Evolutionary conservation across 495 filamentous ascomycete genomes (phyloP).

Genomic region (Penicillium bialowiezense): DNA sequence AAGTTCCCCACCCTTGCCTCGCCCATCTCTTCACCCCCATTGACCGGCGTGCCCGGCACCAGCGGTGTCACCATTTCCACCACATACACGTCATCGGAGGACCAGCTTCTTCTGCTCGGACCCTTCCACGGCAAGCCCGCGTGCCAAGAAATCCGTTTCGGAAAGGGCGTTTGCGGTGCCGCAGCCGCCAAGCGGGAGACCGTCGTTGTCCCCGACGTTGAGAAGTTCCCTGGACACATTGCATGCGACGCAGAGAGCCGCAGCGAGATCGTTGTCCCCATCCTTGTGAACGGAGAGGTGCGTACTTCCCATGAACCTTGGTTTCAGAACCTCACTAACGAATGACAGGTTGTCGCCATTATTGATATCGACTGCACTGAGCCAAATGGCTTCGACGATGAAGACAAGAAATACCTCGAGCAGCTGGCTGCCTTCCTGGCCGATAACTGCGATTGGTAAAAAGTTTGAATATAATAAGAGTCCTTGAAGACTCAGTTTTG

Average conservation of each 20-base stretch:
- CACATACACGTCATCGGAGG: slow-evolving; percentile 21
- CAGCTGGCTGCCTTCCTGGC: slow-evolving; percentile 63
- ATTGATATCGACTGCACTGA: slow-evolving; percentile 85
- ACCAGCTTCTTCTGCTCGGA: slow-evolving; percentile 64
- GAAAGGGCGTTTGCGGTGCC: slow-evolving; percentile 78
- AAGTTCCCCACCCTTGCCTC: slow-evolving; percentile 40
- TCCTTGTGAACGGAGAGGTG: slow-evolving; percentile 59
- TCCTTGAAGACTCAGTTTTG: neutral
- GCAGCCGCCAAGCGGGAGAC: slow-evolving; percentile 64
- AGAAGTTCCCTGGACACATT: slow-evolving; percentile 82
- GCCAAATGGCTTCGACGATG: slow-evolving; percentile 69
- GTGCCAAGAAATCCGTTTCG: slow-evolving; percentile 80
- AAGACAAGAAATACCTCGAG: slow-evolving; percentile 69
- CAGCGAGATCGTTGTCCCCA: slow-evolving; percentile 91
- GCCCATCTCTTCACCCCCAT: slow-evolving; percentile 25
- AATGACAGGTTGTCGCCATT: slow-evolving; percentile 68
- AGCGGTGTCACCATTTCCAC: slow-evolving; percentile 22
- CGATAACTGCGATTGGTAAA: slow-evolving; percentile 70
- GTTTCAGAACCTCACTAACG: slow-evolving; percentile 13
- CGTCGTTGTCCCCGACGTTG: slow-evolving; percentile 73
- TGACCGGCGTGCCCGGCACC: slow-evolving; percentile 8
- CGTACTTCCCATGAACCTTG: slow-evolving; percentile 13
- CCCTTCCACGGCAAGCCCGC: slow-evolving; percentile 89
- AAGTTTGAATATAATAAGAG: neutral
- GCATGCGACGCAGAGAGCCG: slow-evolving; percentile 79